Conservation (phyloP, 345 rosid genomes). For the Reutealis trisperma region DNA sequence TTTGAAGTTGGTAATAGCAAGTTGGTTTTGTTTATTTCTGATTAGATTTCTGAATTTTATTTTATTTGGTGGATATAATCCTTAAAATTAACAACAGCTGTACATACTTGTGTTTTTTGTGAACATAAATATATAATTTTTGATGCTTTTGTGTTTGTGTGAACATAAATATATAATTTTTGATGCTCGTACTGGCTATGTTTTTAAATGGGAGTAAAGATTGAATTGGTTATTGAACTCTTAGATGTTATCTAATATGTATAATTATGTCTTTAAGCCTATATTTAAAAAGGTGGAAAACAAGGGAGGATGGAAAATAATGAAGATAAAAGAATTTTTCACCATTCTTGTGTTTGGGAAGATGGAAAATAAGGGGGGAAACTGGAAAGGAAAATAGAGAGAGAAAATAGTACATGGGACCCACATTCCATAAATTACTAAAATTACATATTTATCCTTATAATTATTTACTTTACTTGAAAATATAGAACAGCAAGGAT, state of each 20-base stretch:
- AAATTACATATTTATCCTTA: no score
- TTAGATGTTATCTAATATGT: neutral
- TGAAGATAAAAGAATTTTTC: no score
- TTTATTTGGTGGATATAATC: neutral
- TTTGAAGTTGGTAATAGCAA: neutral
- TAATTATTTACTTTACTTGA: no score
- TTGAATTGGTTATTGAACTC: neutral
- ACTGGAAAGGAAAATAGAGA: no score
- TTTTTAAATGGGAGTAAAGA: neutral
- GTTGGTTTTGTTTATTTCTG: neutral
- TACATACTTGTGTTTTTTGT: neutral
- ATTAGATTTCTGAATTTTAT: neutral
- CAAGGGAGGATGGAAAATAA: no score
- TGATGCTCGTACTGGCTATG: neutral
- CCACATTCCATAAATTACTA: no score
- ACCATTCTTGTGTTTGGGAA: no score
- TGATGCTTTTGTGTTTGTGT: neutral
- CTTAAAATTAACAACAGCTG: neutral
- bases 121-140: neutral
- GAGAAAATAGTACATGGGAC: no score
- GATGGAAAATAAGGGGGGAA: no score
- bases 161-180: neutral
- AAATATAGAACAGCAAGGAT: no score
- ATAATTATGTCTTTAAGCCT: neutral
- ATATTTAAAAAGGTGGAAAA: no score